Conservation (phyloP, 1,284 basidiomycete genomes). For the Boletus mariae region DNA sequence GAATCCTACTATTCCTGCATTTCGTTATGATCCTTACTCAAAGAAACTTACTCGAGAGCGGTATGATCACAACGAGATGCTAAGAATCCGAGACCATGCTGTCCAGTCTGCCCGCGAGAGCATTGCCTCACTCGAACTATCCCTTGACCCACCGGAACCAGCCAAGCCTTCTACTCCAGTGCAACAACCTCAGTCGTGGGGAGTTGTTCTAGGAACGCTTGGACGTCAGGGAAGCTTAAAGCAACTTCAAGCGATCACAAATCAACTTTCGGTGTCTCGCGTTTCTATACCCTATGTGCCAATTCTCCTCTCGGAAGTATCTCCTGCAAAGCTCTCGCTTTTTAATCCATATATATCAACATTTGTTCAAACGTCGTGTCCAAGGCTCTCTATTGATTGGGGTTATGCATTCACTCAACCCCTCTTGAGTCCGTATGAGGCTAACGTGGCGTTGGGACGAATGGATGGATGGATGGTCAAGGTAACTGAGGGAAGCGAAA, state of each 20-base stretch:
- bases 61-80: conserved; percentile 92
- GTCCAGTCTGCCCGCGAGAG: conserved; percentile 71
- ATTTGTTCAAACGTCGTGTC: conserved; percentile 96
- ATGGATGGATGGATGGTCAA: conserved; percentile 62
- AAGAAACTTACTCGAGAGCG: conserved; percentile 94
- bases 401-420: conserved; percentile 92
- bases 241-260: conserved; percentile 84
- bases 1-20: conserved; percentile 93
- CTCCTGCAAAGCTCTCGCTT: conserved; percentile 87
- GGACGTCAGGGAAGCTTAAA: conserved; percentile 92
- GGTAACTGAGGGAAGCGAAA: conserved; percentile 29
- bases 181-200: conserved; percentile 58
- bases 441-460: conserved; percentile 81
- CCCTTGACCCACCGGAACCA: conserved; percentile 2
- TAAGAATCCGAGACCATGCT: conserved; percentile 68
- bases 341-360: conserved; percentile 80
- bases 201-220: conserved; percentile 92
- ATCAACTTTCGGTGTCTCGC: conserved; percentile 54
- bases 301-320: conserved; percentile 93
- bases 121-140: conserved; percentile 38
- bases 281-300: conserved; percentile 75
- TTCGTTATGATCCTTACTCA: conserved; percentile 97
- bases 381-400: conserved; percentile 97
- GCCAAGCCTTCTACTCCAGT: conserved; percentile 1
- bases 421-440: conserved; percentile 92